Percentiles rank a stretch among this genome's conserved stretches.
Conservation (phyloP, 75 land plant species). For the Cunninghamia lanceolata region DNA sequence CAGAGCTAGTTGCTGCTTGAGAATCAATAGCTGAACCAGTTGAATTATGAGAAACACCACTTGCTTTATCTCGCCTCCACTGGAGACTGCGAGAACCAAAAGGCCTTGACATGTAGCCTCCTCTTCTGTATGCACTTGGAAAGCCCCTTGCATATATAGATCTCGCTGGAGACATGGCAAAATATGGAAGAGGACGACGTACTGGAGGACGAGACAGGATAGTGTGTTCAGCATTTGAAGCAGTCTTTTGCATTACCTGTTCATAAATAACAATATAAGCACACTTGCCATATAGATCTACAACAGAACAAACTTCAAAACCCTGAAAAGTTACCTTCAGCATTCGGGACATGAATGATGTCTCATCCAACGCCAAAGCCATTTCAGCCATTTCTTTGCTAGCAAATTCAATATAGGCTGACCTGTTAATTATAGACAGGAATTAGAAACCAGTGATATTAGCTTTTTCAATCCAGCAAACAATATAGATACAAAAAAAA, state of each 20-base stretch:
- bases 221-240: slow-evolving; percentile 26
- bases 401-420: slow-evolving; percentile 89
- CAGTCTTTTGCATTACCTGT: slow-evolving; percentile 51
- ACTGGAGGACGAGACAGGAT: slow-evolving; percentile 23
- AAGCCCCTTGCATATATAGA: slow-evolving; percentile 35
- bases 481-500: not conserved
- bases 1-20: not conserved
- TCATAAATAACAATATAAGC: not conserved
- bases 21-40: not conserved
- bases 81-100: slow-evolving; percentile 51
- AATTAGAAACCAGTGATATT: not conserved
- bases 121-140: slow-evolving; percentile 30
- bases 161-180: slow-evolving; percentile 26
- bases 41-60: slow-evolving; percentile 8
- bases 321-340: slow-evolving; percentile 58
- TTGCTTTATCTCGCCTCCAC: slow-evolving; percentile 54
- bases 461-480: not conserved
- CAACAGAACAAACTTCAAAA: not conserved
- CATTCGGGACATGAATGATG: slow-evolving; percentile 83
- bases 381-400: slow-evolving; percentile 74
- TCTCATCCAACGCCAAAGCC: slow-evolving; percentile 70
- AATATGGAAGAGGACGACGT: slow-evolving; percentile 32
- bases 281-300: not conserved
- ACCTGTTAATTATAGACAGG: slow-evolving; percentile 41
- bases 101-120: slow-evolving; percentile 21